These are phyloP conservation scores for Vitis rotundifolia DNA, from an alignment of 164 flowering plant species.

Conservation along the genomic window DNA sequence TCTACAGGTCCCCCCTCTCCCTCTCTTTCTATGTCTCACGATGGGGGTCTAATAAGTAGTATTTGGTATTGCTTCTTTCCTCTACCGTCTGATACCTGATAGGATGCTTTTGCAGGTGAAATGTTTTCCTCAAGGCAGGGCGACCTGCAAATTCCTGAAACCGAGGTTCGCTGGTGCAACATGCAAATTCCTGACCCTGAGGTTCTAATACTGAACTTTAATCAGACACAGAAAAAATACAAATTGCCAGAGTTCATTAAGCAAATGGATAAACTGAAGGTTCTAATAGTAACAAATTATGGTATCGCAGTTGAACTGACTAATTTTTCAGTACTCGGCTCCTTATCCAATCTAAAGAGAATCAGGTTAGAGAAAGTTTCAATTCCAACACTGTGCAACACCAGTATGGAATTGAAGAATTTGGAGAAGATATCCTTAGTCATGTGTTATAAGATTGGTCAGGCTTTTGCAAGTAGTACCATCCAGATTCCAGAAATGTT, in stretches of 20 bases:
- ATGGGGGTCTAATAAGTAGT: no score
- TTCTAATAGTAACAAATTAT: conserved; percentile 22
- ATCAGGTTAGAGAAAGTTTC: conserved; percentile 34
- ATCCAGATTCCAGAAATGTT: conserved; percentile 13
- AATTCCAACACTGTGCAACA: conserved; percentile 14
- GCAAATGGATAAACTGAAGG: conserved; percentile 26
- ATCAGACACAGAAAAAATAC: conserved; percentile 12
- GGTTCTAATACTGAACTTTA: conserved; percentile 22
- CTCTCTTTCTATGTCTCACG: no score
- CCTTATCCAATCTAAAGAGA: conserved; percentile 24
- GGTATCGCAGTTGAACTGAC: conserved; percentile 21
- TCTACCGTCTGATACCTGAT: background rate
- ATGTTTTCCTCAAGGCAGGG: conserved; percentile 23
- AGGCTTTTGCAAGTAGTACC: conserved; percentile 15
- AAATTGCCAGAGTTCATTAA: conserved; percentile 24
- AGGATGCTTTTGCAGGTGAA: conserved; percentile 17
- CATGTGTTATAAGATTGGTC: conserved; percentile 28
- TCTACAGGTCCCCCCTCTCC: no score
- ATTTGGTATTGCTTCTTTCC: no score
- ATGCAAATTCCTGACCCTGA: no score
- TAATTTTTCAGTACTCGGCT: conserved; percentile 20
- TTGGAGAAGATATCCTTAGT: conserved; percentile 38
- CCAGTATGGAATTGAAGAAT: conserved; percentile 12
- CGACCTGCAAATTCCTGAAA: conserved; percentile 19
- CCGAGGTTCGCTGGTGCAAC: conserved; percentile 5